Conservation (phyloP, 305 asterid genomes). For the Fraxinus greggii region DNA sequence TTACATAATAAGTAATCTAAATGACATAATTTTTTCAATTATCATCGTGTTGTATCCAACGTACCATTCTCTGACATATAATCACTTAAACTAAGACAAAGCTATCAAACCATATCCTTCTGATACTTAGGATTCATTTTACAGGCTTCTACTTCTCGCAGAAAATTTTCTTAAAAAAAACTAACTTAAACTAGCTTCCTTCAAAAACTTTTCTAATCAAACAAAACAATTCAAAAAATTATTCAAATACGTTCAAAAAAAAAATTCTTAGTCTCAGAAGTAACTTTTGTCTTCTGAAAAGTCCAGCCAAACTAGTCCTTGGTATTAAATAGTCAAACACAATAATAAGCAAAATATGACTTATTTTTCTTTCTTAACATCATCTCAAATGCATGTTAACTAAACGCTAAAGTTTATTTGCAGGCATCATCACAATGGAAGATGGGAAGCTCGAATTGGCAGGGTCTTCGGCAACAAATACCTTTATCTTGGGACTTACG, state of each 20-base stretch:
- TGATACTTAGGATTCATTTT: background rate
- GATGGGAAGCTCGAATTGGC: constrained; percentile 96
- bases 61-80: background rate
- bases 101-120: background rate
- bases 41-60: background rate
- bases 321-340: background rate
- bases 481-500: constrained; percentile 85
- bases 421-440: constrained; percentile 91
- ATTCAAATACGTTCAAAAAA: too few relatives aligned
- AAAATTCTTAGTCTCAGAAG: background rate
- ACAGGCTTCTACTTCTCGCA: background rate
- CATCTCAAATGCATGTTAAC: background rate
- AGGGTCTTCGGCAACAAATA: constrained; percentile 86
- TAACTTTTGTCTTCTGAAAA: background rate
- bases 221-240: background rate
- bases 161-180: background rate
- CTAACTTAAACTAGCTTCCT: background rate
- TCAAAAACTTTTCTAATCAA: background rate
- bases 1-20: background rate
- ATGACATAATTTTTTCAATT: background rate
- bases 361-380: background rate
- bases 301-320: background rate
- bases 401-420: background rate
- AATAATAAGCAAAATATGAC: background rate
- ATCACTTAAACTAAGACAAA: background rate